Base-by-base conservation (phyloP, 2,329 filamentous ascomycete genomes). In the Colletotrichum endophyticum region DNA sequence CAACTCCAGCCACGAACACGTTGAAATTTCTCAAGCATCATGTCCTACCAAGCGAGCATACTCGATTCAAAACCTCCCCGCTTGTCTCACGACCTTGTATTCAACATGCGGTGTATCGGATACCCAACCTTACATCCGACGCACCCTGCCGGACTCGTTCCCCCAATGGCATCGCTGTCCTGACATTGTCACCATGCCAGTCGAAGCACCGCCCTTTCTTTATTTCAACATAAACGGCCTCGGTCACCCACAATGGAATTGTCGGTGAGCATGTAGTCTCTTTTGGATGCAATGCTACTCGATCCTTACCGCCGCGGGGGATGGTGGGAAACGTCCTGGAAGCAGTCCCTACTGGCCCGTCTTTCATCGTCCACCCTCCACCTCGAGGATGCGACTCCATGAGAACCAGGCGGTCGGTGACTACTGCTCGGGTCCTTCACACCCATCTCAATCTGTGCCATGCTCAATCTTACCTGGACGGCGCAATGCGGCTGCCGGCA, bases 251-350 rank as follows among this genome's bases (percentile, higher is more conserved):
- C 53, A 16, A 8, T 36, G 68, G 19, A 72, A 69, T 25, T 67
- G 70, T 75, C 73, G 73, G 73, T 75, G 73, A 75, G 70, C 32
- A 68, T 11, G 28, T 32, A 63, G 4, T 15, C 62, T 27, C 44
- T 44, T 49, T 1, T 22, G 30, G 16, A 25, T 22, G 28, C 4
- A 28, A 8, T 36, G 39, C 36, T 16, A 6, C 30, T 61, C 36
- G 15, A 49, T 28, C 16, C 22, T 28, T 13, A 11, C 8, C 11
- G 32, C n/a, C 73, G 69, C 39, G 61, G 61, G 28, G 19, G 36
- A 27, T 28, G 25, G 9, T 44, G 34, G 34, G 32, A 13, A 34
- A 59, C 22, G 8, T 30, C 30, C n/a, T 9, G 49, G 32, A 36
- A 61, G 6, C 19, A 39, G n/a, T 62, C 11, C 68, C 53, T 62